A percentile compares a stretch with the other conserved stretches of the same genome.
Conservation (phyloP, 2,329 filamentous ascomycete genomes). For the Fusarium paranaense region DNA sequence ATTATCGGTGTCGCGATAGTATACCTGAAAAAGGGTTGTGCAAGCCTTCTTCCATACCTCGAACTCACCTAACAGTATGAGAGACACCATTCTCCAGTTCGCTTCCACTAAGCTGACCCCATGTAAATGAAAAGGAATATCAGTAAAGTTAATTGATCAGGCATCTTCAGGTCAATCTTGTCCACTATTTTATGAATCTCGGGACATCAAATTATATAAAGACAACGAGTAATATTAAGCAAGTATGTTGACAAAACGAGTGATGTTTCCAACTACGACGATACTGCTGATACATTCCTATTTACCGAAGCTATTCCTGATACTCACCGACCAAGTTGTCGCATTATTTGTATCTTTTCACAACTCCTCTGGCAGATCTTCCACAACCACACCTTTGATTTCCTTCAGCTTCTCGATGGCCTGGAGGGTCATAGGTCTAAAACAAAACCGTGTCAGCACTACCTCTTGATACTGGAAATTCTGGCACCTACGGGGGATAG, state of each 20-base stretch:
- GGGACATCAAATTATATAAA: background rate
- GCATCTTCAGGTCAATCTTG: background rate
- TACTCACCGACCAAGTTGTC: background rate
- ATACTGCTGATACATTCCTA: background rate
- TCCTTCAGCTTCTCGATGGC: background rate
- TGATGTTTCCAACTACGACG: background rate
- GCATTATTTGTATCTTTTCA: background rate
- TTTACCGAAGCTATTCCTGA: background rate
- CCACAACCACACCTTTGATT: background rate
- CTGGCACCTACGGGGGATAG: background rate
- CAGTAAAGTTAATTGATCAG: background rate
- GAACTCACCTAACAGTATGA: background rate
- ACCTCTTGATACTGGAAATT: background rate
- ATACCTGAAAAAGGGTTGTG: background rate
- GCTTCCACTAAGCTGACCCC: background rate
- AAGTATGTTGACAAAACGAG: background rate
- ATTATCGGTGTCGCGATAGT: background rate
- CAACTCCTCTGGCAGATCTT: background rate
- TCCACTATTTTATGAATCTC: background rate
- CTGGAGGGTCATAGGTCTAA: background rate
- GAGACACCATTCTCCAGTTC: background rate
- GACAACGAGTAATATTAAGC: background rate
- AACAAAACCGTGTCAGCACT: background rate
- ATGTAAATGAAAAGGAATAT: background rate
- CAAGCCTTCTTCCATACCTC: background rate